phyloP scores from a whole-genome alignment of 2,329 filamentous ascomycete genomes.

The Acrodontium crateriforme region DNA sequence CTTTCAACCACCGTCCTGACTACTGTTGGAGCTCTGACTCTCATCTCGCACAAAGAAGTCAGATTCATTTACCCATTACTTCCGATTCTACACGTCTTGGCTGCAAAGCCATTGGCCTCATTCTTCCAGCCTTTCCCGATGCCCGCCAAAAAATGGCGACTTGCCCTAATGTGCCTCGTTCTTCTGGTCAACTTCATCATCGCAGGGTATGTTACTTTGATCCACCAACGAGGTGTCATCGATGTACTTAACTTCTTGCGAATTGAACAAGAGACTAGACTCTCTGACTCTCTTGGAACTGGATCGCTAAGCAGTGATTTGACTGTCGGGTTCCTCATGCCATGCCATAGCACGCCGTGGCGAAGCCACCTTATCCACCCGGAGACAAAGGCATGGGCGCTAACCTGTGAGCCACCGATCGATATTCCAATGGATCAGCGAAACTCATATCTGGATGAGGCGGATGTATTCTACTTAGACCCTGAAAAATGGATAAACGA shows the following conservation, averaged over 20 bases:
- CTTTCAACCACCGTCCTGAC: slow-evolving; percentile 44
- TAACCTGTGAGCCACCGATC: slow-evolving; percentile 83
- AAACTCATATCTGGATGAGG: slow-evolving; percentile 66
- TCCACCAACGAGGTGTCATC: slow-evolving; percentile 71
- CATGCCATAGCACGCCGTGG: slow-evolving; percentile 94
- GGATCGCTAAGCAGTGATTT: slow-evolving; percentile 21
- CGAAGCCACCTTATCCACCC: slow-evolving; percentile 72
- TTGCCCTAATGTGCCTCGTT: slow-evolving; percentile 36
- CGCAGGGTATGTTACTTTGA: slow-evolving; percentile 56
- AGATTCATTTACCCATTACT: slow-evolving; percentile 91
- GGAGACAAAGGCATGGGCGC: slow-evolving; percentile 61
- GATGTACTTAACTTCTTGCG: slow-evolving; percentile 63
- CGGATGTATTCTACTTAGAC: slow-evolving; percentile 72
- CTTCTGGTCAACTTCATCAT: slow-evolving; percentile 56
- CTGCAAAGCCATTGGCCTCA: slow-evolving; percentile 49
- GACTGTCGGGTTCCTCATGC: slow-evolving; percentile 70
- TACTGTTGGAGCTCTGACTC: slow-evolving; percentile 51
- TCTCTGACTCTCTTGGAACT: slow-evolving; percentile 6
- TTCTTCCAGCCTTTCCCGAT: slow-evolving; percentile 43
- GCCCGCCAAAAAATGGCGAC: slow-evolving; percentile 26
- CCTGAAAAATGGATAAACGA: slow-evolving; percentile 32
- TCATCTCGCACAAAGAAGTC: slow-evolving; percentile 90
- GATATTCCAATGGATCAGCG: slow-evolving; percentile 50
- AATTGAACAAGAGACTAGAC: slow-evolving; percentile 31
- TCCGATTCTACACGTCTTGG: slow-evolving; percentile 69